Base-by-base conservation (phyloP, 139 green algal species). In the Chlamydomonas asymmetrica region DNA sequence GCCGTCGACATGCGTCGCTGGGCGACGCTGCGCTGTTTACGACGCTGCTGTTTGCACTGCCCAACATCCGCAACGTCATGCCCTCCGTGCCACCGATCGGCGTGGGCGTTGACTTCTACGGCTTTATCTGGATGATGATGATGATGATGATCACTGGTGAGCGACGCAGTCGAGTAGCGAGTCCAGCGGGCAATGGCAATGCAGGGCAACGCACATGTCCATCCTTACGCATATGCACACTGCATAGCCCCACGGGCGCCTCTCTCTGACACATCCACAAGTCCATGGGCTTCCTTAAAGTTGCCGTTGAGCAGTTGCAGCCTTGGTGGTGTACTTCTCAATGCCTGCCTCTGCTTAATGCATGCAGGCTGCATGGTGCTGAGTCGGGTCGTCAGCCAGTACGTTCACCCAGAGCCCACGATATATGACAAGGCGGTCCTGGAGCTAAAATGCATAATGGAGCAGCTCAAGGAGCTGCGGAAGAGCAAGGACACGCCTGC, bases 71-170 rank as follows among this genome's bases (percentile, higher is more conserved):
- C 1, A 39, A 20, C 7, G 56, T 38, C 29, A 63, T 63, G 56
- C 56, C 56, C 23, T n/a, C 29, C 29, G 29, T 63, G n/a, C 56
- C 56, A 2, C 29, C 56, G 6, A 63, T 63, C 56, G 56, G 56
- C n/a, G 4, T 63, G 29, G 56, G 56, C 56, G 29, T 63, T 6
- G 56, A 63, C 56, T 10, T 63, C 9, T 63, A 37, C 3, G 56
- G 56, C 2, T 63, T 63, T 8, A 63, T 63, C 56, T 63, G 56
- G 56, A 63, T 63, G 29, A 63, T 63, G 56, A n/a, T 63, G 8
- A 35, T 63, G 3, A 31, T 23, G 16, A 61, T 61, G 16, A 6
- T 34, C 52, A 34, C 16, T 6, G 52, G 52, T 61, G 52, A n/a
- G n/a, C n/a, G n/a, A n/a, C n/a, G n/a, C n/a, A n/a, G n/a, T n/a